Percentiles rank a stretch among this genome's conserved stretches.
Conservation (phyloP, 441 rosid genomes). For the Erysimum cheiri region DNA sequence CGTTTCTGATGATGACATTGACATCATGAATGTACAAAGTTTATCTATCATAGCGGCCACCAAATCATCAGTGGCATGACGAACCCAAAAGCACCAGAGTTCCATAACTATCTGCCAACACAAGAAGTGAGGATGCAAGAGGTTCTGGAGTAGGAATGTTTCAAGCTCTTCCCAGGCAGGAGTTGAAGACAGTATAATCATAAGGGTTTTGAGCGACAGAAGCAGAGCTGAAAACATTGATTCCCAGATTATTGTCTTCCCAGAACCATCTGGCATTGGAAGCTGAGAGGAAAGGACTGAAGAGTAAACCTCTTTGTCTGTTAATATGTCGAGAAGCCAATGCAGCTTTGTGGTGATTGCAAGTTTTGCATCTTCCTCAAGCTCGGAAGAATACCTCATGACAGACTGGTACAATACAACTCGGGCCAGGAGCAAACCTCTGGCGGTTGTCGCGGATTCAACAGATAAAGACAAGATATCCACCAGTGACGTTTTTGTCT, state of each 20-base stretch:
- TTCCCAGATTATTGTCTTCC: slow-evolving; percentile 66
- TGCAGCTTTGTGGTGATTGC: slow-evolving; percentile 61
- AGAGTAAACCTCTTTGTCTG: slow-evolving; percentile 68
- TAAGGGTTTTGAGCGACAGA: slow-evolving; percentile 73
- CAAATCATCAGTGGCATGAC: slow-evolving; percentile 61
- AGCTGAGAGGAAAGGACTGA: slow-evolving; percentile 66
- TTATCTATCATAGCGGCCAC: slow-evolving; percentile 54
- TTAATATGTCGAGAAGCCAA: slow-evolving; percentile 68
- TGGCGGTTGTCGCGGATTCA: slow-evolving; percentile 50
- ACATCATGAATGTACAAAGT: slow-evolving; percentile 61
- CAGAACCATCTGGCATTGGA: slow-evolving; percentile 64
- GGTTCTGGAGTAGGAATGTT: slow-evolving; percentile 69
- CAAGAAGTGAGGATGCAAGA: slow-evolving; percentile 84
- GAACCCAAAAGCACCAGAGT: slow-evolving; percentile 81
- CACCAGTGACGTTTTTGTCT: slow-evolving; percentile 42
- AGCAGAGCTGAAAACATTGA: slow-evolving; percentile 64
- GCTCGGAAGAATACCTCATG: slow-evolving; percentile 60
- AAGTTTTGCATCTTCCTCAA: slow-evolving; percentile 57
- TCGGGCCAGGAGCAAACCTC: slow-evolving; percentile 55
- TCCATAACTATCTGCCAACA: slow-evolving; percentile 82
- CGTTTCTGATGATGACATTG: slow-evolving; percentile 54
- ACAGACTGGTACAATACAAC: slow-evolving; percentile 60
- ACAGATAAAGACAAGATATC: slow-evolving; percentile 56
- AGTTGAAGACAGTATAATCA: slow-evolving; percentile 66
- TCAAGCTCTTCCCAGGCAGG: slow-evolving; percentile 67